Evolutionary conservation across 108 stramenopile genomes (phyloP), one percentile per base, ranked within the genome.

Genomic region (Skeletonema tropicum): DNA sequence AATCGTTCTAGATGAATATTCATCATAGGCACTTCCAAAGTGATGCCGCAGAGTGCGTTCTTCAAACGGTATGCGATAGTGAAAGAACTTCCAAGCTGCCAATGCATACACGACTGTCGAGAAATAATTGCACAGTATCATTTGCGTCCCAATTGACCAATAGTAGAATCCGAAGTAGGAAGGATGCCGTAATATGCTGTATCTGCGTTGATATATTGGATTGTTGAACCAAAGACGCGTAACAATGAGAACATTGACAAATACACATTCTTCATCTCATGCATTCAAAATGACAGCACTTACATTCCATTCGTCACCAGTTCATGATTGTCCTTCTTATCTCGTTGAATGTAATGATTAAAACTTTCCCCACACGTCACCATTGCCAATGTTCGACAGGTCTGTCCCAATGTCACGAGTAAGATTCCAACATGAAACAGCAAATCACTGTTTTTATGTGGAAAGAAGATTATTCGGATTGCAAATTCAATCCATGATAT

Each of bases 141-240:
- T 31, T 75, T 97, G 98, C 26, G 92, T 95, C 9, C 95, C 97
- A 19, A 98, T 66, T 32, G 88, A 85, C 97, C 97, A 99, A 76
- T 95, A 99, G 66, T 88, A 99, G 85, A 97, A 99, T 30, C 98
- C 98, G 19, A 91, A 80, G 74, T 99, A 99, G 11, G 92, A 92
- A 41, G 97, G 97, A 84, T 99, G 98, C 13, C 98, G 93, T n/a
- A 99, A 74, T 57, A 68, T 74, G 23, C 62, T 67, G 82, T 98
- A 98, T 48, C 85, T 86, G 73, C 48, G 31, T 55, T 21, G 52
- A 55, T 55, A 1, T n/a, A n/a, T n/a, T n/a, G 5, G 52, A 55
- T 49, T 49, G 23, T 23, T 23, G 23, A 23, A 55, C 48, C 42
- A 45, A 35, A 70, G 39, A 39, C 10, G 38, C 3, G 15, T 11